A percentile compares a stretch with the other conserved stretches of the same genome.
phyloP scores from a whole-genome alignment of 2,329 filamentous ascomycete species.

The Periconia digitata region DNA sequence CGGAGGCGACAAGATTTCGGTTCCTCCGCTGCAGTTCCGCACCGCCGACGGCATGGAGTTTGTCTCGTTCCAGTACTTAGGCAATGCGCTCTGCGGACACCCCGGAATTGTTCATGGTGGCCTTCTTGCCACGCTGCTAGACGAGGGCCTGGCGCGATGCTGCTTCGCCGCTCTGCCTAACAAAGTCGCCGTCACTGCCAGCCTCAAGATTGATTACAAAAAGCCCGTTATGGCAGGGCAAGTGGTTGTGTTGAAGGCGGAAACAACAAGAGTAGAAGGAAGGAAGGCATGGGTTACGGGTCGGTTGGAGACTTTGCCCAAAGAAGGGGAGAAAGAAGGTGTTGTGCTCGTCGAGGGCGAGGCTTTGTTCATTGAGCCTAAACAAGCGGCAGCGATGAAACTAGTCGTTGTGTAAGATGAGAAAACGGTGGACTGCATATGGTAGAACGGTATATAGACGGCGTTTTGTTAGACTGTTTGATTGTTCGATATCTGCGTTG shows the following conservation, averaged over 20 bases:
- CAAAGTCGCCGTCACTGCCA: slow-evolving; percentile 83
- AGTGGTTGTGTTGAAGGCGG: slow-evolving; percentile 76
- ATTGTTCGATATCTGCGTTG: too few relatives aligned
- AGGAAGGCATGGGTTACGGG: slow-evolving; percentile 94
- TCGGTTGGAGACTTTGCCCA: slow-evolving; percentile 77
- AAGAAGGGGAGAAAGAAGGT: slow-evolving; percentile 64
- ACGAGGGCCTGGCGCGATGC: slow-evolving; percentile 85
- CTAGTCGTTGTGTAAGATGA: slow-evolving; percentile 23
- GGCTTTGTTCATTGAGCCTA: slow-evolving; percentile 86
- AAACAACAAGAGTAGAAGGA: slow-evolving; percentile 83
- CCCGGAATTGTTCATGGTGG: slow-evolving; percentile 90
- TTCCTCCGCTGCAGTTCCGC: slow-evolving; percentile 78
- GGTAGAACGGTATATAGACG: background rate
- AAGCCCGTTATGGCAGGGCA: slow-evolving; percentile 74
- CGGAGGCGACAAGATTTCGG: slow-evolving; percentile 73
- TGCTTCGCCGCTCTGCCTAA: slow-evolving; percentile 88
- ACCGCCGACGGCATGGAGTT: slow-evolving; percentile 53
- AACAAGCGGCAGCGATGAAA: slow-evolving; percentile 62
- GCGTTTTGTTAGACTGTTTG: too few relatives aligned
- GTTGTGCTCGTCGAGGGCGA: slow-evolving; percentile 78
- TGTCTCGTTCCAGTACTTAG: slow-evolving; percentile 75
- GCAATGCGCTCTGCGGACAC: slow-evolving; percentile 81
- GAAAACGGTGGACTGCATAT: background rate
- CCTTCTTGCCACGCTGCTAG: slow-evolving; percentile 85
- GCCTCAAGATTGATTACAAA: slow-evolving; percentile 78